Evolutionary conservation across 192 early-diverging fungal genomes (phyloP), one percentile per base, ranked within the genome.

Genomic region (Coemansia sp.): DNA sequence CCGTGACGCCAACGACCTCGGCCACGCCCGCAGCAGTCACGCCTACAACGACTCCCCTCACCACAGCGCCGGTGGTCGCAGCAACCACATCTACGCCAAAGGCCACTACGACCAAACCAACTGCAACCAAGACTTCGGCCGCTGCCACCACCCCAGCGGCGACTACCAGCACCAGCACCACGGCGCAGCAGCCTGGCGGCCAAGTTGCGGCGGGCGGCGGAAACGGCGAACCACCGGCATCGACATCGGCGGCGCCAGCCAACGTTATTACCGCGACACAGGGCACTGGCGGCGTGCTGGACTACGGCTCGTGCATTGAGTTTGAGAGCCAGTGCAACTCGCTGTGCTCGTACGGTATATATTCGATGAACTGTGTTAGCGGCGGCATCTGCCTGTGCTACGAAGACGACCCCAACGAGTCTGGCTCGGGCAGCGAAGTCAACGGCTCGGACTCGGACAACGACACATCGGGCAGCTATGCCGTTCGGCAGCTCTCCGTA

Each of bases 361-460:
- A 55, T 48, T 58, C 57, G 21, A 76, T 76, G 73, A 36, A 60
- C 55, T 76, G 73, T 41, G 40, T 56, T 17, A 48, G 22, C 14
- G 73, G 73, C 42, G 73, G 73, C 29, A 35, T 68, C 5, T 76
- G 73, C 45, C 36, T 76, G 50, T 76, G 73, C 67, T 66, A 55
- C 14, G 39, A 55, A 9, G 45, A 47, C 35, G 51, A 65, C 43
- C 55, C 62, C n/a, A 48, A 59, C 31, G 50, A 28, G 17, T 55
- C 58, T 0, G 17, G 34, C 5, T 21, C 20, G 5, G 31, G 45
- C 27, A 42, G 48, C 25, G 53, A 55, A 15, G 4, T 35, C 9
- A 58, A 61, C 26, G 50, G 43, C 12, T 46, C 39, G 5, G 50
- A 32, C 15, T 21, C 20, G 27, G 21, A 23, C 5, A 40, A n/a